A percentile compares a stretch with the other conserved stretches of the same genome.
Conservation (phyloP, 306 rosid species). For the Medicago ruthenica region DNA sequence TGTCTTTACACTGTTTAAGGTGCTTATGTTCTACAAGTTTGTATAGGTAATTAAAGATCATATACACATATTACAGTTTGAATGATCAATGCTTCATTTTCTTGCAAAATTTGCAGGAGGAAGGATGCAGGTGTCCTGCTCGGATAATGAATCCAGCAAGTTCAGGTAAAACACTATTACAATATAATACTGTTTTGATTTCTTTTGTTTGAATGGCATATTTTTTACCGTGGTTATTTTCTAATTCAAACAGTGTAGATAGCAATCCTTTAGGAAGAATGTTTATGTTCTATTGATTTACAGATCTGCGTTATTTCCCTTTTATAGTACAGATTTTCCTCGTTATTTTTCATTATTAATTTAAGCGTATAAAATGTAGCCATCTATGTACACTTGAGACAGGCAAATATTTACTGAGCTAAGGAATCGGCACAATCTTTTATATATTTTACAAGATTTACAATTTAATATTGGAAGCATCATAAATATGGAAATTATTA, state of each 20-base stretch:
- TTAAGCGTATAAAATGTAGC: neutral
- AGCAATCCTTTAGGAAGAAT: neutral
- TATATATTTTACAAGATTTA: too few relatives aligned
- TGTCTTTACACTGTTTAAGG: neutral
- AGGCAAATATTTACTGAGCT: neutral
- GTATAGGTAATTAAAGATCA: conserved; percentile 13
- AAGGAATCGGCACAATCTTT: neutral
- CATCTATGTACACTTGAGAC: neutral
- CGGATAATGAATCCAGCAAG: conserved; percentile 54
- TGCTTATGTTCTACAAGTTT: neutral
- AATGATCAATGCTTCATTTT: conserved; percentile 27
- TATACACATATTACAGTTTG: conserved; percentile 13
- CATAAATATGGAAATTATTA: neutral
- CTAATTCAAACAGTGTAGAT: neutral
- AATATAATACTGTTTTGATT: neutral
- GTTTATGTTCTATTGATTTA: neutral
- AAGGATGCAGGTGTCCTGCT: conserved; percentile 48
- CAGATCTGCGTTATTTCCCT: neutral
- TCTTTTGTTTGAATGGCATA: conserved; percentile 23
- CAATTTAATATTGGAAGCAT: neutral
- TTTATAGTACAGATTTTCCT: neutral
- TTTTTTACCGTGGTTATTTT: neutral
- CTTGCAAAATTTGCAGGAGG: conserved; percentile 57
- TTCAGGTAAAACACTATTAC: conserved; percentile 49
- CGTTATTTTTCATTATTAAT: neutral